phyloP scores from a whole-genome alignment of 139 green algal genomes.

The Zygnema circumcarinatum region DNA sequence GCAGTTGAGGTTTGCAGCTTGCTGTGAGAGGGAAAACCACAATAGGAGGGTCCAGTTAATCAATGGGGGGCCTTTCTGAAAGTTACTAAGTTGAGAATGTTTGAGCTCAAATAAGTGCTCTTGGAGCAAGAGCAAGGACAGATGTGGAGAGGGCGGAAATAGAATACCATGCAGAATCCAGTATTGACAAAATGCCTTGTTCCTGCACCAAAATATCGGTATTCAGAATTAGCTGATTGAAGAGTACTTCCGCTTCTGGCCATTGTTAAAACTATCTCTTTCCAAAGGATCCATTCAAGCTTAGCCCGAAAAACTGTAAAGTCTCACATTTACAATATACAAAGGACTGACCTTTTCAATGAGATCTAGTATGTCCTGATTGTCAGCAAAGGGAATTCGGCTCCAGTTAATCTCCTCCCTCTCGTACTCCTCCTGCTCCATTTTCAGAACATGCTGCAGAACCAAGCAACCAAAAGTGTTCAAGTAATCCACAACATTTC shows the following conservation, averaged over 20 bases:
- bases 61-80: too few relatives aligned
- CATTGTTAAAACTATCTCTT: background rate
- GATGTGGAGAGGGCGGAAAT: too few relatives aligned
- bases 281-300: background rate
- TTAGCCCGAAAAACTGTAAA: background rate
- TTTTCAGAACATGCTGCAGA: slow-evolving; percentile 68
- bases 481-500: too few relatives aligned
- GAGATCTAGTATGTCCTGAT: slow-evolving; percentile 95
- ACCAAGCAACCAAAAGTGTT: too few relatives aligned
- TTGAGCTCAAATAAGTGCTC: too few relatives aligned
- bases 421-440: slow-evolving; percentile 99
- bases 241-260: too few relatives aligned
- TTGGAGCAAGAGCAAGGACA: too few relatives aligned
- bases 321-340: background rate
- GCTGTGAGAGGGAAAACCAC: too few relatives aligned
- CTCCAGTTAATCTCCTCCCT: slow-evolving; percentile 95
- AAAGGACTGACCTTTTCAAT: slow-evolving; percentile 69
- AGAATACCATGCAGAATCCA: slow-evolving; percentile 3
- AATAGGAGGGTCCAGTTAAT: too few relatives aligned
- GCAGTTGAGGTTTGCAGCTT: slow-evolving; percentile 17
- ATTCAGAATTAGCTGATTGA: too few relatives aligned
- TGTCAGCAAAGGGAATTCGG: slow-evolving; percentile 98
- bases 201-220: slow-evolving; percentile 12
- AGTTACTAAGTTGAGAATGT: too few relatives aligned
- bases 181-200: slow-evolving; percentile 20